phyloP scores from a whole-genome alignment of 371 early-diverging fungal genomes.

The Mucor velutinosus region DNA sequence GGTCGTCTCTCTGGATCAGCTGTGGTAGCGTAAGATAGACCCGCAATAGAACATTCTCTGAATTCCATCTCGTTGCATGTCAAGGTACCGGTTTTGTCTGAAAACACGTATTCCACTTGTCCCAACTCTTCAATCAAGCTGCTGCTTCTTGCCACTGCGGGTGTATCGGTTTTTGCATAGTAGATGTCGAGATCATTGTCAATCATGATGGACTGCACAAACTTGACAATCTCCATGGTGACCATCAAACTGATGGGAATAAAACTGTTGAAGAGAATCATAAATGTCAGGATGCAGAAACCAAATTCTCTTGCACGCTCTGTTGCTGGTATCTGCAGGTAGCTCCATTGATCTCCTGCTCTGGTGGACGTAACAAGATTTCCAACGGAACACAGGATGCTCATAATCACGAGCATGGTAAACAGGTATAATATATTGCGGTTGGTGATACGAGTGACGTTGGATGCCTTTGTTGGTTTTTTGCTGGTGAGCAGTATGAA shows the following conservation, averaged over 20 bases:
- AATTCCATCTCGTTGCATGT: slow-evolving; percentile 97
- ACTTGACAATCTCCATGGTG: slow-evolving; percentile 91
- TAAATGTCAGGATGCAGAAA: slow-evolving; percentile 78
- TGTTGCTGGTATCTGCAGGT: slow-evolving; percentile 27
- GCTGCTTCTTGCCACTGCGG: slow-evolving; percentile 85
- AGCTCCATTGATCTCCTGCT: slow-evolving; percentile 29
- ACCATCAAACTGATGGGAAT: slow-evolving; percentile 92
- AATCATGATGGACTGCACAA: slow-evolving; percentile 78
- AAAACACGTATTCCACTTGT: slow-evolving; percentile 85
- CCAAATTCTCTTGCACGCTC: slow-evolving; percentile 57
- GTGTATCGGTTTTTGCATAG: slow-evolving; percentile 80
- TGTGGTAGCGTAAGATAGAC: slow-evolving; percentile 69
- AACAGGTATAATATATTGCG: slow-evolving; percentile 92
- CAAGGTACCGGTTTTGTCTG: slow-evolving; percentile 94
- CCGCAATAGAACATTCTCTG: slow-evolving; percentile 80
- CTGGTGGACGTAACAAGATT: slow-evolving; percentile 51
- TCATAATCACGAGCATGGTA: slow-evolving; percentile 78
- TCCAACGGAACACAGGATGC: slow-evolving; percentile 81
- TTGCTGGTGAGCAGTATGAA: slow-evolving; percentile 23
- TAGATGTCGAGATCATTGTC: slow-evolving; percentile 85
- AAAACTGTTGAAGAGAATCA: slow-evolving; percentile 88
- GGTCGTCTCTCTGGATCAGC: slow-evolving; percentile 67
- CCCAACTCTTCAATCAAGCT: slow-evolving; percentile 94
- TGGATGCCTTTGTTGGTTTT: slow-evolving; percentile 53
- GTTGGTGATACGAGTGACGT: slow-evolving; percentile 89